Base-by-base conservation (phyloP, 805 yeast species). In the Kodamaea jinghongensis region DNA sequence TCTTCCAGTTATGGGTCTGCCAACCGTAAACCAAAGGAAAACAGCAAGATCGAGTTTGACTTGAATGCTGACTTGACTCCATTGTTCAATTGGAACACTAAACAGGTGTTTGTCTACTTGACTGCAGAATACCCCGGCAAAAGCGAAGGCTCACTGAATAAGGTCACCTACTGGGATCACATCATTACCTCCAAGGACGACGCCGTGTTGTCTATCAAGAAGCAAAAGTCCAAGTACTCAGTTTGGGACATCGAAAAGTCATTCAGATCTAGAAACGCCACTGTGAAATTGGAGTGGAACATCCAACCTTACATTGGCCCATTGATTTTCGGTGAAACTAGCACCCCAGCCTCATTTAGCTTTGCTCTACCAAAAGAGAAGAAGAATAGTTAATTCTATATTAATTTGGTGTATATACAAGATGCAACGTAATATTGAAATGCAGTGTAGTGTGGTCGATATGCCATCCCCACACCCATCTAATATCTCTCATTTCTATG, bases 71-170 rank as follows among this genome's bases (percentile, higher is more conserved):
- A 91, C 61, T 70, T 91, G 45, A 58, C 86, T 1, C 81, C 87
- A 2, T 71, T 93, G 38, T 90, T 90, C 75, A 89, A 85, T 61
- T 91, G 97, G 96, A 93, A 91, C 64, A 93, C 99, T 9, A 91
- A 91, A 58, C 98, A 91, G 62, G 80, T 91, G n/a, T 91, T 93
- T 54, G 86, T 83, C 4, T 93, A 91, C 54, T 70, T 93, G 46
- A 86, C 95, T 2, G 96, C 95, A 1, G 91, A 87, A 55, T 90
- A 90, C 52, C 67, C 70, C 12, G 79, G 79, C 69, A 57, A 63
- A 43, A 51, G 63, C 44, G 49, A 49, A 1, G 67, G 58, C 7
- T 62, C 75, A n/a, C 56, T 60, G 2, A 84, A 82, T 60, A 79
- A 81, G 47, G 86, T 90, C 28, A 84, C 91, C 0, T 81, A 86